Base-by-base conservation (phyloP, 1,284 basidiomycete species). In the Ceratorhiza oryzae-sativae region DNA sequence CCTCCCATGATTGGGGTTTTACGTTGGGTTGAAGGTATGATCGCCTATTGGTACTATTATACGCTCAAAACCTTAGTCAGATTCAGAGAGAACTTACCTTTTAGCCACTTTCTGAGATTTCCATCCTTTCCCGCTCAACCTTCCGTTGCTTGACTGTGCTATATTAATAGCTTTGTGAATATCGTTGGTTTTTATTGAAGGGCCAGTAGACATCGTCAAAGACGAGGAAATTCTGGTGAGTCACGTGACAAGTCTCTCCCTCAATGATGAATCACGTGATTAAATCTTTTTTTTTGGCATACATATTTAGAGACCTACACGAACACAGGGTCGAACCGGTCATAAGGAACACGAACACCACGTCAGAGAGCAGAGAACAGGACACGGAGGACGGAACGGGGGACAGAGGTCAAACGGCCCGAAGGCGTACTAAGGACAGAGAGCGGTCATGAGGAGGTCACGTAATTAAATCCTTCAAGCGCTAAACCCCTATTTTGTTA, bases 1-100 rank as follows among this genome's bases (percentile, higher is more conserved):
- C 85, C 59, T 86, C 84, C 86, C 88, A 93, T 60, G 77, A 83
- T 78, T 85, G 89, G 3, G 88, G 84, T 80, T 88, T 92, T 60
- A 89, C 83, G 68, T 86, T 88, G 20, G 82, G 79, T 30, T 86
- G 86, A n/a, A 90, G 83, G 78, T 89, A 85, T 6, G 91, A 87
- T 25, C 90, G 89, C 34, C 91, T 92, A 77, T 39, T 58, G 27
- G 62, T 60, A 49, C 27, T 8, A 25, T 12, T 41, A 53, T 72
- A 34, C 53, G 42, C 27, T 68, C 20, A 62, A 73, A 18, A 3
- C 53, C 20, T 27, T 58, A 49, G 25, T 42, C 20, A 49, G 30
- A 49, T 27, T 51, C 45, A 41, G 15, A 30, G 61, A 6, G 72
- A 73, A 78, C 83, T 67, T 77, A 91, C 91, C 87, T 86, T 30